These are phyloP conservation scores for Tolypocladium nubicola DNA, from an alignment of 2,329 filamentous ascomycete genomes.

Conservation along the genomic window DNA sequence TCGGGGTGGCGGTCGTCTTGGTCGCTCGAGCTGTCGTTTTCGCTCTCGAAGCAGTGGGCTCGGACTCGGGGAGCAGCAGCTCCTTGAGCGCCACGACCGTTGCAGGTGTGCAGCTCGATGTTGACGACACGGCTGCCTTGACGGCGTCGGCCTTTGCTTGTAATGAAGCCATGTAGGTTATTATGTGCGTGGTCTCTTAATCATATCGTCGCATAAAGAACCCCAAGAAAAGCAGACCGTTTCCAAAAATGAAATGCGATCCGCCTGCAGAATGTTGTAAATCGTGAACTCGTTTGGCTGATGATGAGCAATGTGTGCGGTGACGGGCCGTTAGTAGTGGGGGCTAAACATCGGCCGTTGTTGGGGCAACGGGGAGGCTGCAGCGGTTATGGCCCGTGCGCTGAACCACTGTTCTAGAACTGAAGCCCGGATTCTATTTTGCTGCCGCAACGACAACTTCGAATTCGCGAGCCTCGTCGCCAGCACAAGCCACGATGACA, in stretches of 20 bases:
- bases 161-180: constrained; percentile 30
- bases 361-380: constrained; percentile 20
- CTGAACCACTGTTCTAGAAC: neutral
- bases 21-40: constrained; percentile 15
- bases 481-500: constrained; percentile 5
- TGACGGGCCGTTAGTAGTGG: constrained; percentile 1
- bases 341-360: constrained; percentile 25
- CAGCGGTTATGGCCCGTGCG: neutral
- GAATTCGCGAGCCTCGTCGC: neutral
- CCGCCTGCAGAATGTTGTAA: constrained; percentile 10
- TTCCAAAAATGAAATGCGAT: constrained; percentile 13
- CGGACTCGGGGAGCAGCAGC: constrained; percentile 27
- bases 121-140: constrained; percentile 42
- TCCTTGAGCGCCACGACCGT: constrained; percentile 37
- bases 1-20: constrained; percentile 15
- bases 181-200: constrained; percentile 15
- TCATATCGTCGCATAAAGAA: constrained; percentile 19
- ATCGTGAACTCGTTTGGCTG: constrained; percentile 5
- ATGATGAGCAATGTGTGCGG: constrained; percentile 4
- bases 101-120: constrained; percentile 40
- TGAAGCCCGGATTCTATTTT: neutral
- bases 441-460: neutral
- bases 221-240: constrained; percentile 5
- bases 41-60: constrained; percentile 12
- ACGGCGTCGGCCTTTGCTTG: constrained; percentile 36